Conservation (phyloP, 1,139 yeast species). For the Candida buenavistaensis region DNA sequence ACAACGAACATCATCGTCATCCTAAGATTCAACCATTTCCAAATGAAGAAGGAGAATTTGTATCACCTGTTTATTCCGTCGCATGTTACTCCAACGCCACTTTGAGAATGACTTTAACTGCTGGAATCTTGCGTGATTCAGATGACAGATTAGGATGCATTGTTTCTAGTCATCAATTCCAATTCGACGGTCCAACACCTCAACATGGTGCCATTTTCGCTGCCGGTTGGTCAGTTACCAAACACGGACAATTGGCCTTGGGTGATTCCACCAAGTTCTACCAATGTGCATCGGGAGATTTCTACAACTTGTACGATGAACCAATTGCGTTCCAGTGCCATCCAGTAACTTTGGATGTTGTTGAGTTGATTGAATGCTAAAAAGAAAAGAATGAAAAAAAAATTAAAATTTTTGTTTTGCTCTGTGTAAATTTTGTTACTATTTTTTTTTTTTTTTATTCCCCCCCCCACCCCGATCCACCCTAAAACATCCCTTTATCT, state of each 20-base stretch:
- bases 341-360: constrained; percentile 38
- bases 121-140: constrained; percentile 37
- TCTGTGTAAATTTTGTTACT: not conserved
- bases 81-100: constrained; percentile 35
- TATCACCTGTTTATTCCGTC: constrained; percentile 31
- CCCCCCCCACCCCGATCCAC: not conserved
- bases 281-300: constrained; percentile 47
- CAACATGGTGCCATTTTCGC: constrained; percentile 44
- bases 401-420: not conserved
- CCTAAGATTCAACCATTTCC: not conserved
- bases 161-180: constrained; percentile 44
- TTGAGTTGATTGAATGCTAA: constrained; percentile 35
- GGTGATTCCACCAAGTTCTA: constrained; percentile 36
- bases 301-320: constrained; percentile 39
- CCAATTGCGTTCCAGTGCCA: constrained; percentile 33
- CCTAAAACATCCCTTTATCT: not conserved
- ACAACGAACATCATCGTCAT: constrained; percentile 2
- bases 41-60: constrained; percentile 11
- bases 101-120: constrained; percentile 30
- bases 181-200: constrained; percentile 48
- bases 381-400: not conserved
- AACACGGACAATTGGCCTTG: constrained; percentile 35
- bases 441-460: constrained; percentile 31
- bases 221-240: constrained; percentile 45
- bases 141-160: constrained; percentile 41